Evolutionary conservation across 148 eudicot genomes (phyloP), one percentile per base, ranked within the genome.

Genomic region (Rhododendron mucronatum): DNA sequence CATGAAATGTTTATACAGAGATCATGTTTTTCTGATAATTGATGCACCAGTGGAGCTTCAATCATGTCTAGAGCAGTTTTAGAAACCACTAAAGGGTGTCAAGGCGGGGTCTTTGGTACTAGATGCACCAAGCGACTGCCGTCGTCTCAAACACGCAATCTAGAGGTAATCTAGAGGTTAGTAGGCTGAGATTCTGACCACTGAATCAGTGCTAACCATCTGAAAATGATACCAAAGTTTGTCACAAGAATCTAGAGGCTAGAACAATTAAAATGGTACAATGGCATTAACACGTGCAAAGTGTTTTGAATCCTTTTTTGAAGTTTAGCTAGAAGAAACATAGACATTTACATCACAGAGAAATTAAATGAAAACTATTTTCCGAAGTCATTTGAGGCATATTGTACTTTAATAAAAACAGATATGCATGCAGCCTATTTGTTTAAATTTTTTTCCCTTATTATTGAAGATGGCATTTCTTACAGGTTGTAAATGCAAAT

Each of bases 401-500:
- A 61, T 61, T 14, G 44, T 82, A 59, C n/a, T 20, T 61, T 10
- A 41, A 13, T 82, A 3, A 47, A 35, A 47, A 35, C 33, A 39
- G 23, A 30, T 82, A 41, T 41, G 41, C 20, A 35, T 82, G 83
- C 71, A 35, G 12, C 35, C 3, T 37, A 37, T 37, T 82, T 15
- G 30, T 63, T 82, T 5, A 21, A 11, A 61, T 11, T n/a, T 39
- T 47, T 41, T 41, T 41, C 45, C 69, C 1, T 81, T 41, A 14
- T 83, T 5, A 82, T 76, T 50, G 75, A 71, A 28, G 44, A 15
- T 84, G 84, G 51, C 41, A 18, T 21, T n/a, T 4, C n/a, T 84
- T 81, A 81, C 88, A 93, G 95, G 95, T 88, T 61, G 95, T 89
- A 35, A 93, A 89, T 91, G 89, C 88, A 83, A 91, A 93, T 91